Percentiles rank a stretch among this genome's conserved stretches.
Conservation (phyloP, 208 protist species). For the Herpetomonas samuelpessoai region DNA sequence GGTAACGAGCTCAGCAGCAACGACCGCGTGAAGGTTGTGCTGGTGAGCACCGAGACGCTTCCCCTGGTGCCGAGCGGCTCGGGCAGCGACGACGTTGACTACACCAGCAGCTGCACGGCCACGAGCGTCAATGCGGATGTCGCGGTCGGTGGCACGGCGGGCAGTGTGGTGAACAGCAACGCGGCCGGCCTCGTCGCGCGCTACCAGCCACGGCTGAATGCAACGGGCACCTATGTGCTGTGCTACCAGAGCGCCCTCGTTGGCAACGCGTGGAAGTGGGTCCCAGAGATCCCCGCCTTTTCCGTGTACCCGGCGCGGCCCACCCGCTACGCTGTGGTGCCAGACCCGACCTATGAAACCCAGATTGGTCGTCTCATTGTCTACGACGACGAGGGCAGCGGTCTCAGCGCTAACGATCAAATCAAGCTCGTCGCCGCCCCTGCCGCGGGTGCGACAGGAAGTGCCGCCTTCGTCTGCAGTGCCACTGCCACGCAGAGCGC, state of each 20-base stretch:
- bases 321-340: slow-evolving; percentile 39
- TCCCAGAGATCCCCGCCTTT: slow-evolving; percentile 55
- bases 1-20: slow-evolving; percentile 57
- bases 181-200: slow-evolving; percentile 41
- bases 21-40: slow-evolving; percentile 81
- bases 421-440: slow-evolving; percentile 51
- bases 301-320: slow-evolving; percentile 63
- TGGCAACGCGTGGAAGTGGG: slow-evolving; percentile 52
- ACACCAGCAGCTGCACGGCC: slow-evolving; percentile 42
- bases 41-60: slow-evolving; percentile 18
- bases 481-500: slow-evolving; percentile 25
- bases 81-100: slow-evolving; percentile 15
- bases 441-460: slow-evolving; percentile 22
- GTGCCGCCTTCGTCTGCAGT: slow-evolving; percentile 55
- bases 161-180: slow-evolving; percentile 38
- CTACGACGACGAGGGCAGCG: slow-evolving; percentile 19
- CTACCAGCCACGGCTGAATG: slow-evolving; percentile 69
- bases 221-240: slow-evolving; percentile 64
- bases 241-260: slow-evolving; percentile 75
- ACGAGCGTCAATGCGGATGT: slow-evolving; percentile 63
- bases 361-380: slow-evolving; percentile 49
- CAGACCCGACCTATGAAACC: slow-evolving; percentile 50
- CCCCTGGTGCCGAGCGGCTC: not conserved
- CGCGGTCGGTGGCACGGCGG: slow-evolving; percentile 33
- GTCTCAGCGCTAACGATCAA: slow-evolving; percentile 27